Base-by-base conservation (phyloP, 2,329 filamentous ascomycete species). In the Plenodomus tracheiphilus region DNA sequence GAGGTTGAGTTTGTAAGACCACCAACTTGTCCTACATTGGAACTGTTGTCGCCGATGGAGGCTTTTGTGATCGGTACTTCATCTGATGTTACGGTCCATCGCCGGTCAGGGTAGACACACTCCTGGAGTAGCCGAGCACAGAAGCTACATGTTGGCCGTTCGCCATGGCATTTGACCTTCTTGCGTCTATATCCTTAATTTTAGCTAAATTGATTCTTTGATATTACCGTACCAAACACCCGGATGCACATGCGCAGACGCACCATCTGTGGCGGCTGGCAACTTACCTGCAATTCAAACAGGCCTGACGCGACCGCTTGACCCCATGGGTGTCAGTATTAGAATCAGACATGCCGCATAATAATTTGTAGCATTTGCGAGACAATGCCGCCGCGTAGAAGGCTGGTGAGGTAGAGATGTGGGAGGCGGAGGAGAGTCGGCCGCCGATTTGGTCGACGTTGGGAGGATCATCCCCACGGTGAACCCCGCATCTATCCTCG, bases 121-220 rank as follows among this genome's bases (percentile, higher is more conserved):
- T 41, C 19, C 35, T 50, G 47, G 15, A 43, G 40, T 13, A 50
- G 37, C 21, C 47, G 37, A 18, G 36, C 42, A 32, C 47, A 50
- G 41, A 50, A 50, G 21, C 47, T 41, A 40, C 47, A 50, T 17
- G 38, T 16, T 8, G 47, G 47, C 18, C 41, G 47, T 38, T 50
- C 41, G 37, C 47, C 47, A 45, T 50, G 25, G 20, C 47, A 50
- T 46, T 50, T 50, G n/a, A 50, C 47, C 30, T 50, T 50, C 36
- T 50, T 50, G 20, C 47, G 13, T 19, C 47, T 50, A 32, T 16
- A n/a, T 17, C n/a, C 2, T 4, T n/a, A 8, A 28, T 8, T 38
- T 37, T 6, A 46, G 37, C 30, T 25, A 19, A 20, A 16, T 4
- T 35, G n/a, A 2, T 35, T 17, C n/a, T 40, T 28, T 43, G 6